Base-by-base conservation (phyloP, 371 early-diverging fungal species). In the Saksenaea vasiformis region DNA sequence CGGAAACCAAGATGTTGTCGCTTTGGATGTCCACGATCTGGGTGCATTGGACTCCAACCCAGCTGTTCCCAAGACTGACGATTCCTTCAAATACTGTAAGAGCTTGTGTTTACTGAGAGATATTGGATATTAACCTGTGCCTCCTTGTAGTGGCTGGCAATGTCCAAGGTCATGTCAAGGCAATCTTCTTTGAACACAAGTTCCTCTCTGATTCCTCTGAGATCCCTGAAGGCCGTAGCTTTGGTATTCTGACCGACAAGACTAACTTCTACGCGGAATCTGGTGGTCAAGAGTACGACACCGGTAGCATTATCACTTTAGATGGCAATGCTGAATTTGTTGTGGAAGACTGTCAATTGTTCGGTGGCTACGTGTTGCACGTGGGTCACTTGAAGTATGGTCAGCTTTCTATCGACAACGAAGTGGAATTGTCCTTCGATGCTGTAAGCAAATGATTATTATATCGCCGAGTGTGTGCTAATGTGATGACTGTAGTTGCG, bases 201-300 rank as follows among this genome's bases (percentile, higher is more conserved):
- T 84, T 86, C 73, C 69, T 83, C 17, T 58, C 64, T 51, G 70
- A 69, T 56, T 83, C 83, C n/a, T 72, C 71, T 4, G 71, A 69
- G 22, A 85, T 90, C 54, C 80, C 85, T 47, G 74, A 79, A 27
- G 80, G 78, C 36, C 77, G 82, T 58, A 69, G 73, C 28, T 90
- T 95, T 69, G 96, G 98, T 65, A 78, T 99, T n/a, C 77, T 99
- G 62, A 87, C 97, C 53, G 98, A 99, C 80, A 87, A 90, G 71
- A 98, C 99, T 65, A 97, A 96, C 89, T 98, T 99, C 71, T 99
- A 99, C 77, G 95, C 97, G 47, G 99, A 99, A 82, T 89, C 89
- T 58, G 99, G 99, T 74, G 99, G 99, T 38, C 99, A 99, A 79
- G 93, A 95, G 70, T 95, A 90, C 68, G 99, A 99, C 74, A 91